phyloP scores from a whole-genome alignment of 2,329 filamentous ascomycete species.

The Verticillium tricorpus region DNA sequence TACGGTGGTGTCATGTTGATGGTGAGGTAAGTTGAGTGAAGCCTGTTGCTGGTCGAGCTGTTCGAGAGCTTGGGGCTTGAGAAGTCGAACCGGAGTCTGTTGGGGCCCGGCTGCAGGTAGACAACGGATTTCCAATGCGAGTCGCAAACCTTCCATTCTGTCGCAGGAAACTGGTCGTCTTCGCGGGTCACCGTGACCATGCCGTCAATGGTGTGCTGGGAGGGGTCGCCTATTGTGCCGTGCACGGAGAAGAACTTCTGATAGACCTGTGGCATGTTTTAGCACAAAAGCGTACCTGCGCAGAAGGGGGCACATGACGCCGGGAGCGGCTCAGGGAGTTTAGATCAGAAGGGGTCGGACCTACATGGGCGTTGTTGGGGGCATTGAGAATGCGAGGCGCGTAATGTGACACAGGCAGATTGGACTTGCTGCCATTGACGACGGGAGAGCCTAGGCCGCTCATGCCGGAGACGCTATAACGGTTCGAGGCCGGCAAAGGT shows the following conservation, averaged over 20 bases:
- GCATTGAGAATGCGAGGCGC: constrained; percentile 77
- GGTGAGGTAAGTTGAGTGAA: constrained; percentile 75
- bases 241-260: constrained; percentile 83
- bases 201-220: constrained; percentile 68
- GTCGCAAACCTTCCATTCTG: constrained; percentile 80
- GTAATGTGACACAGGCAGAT: constrained; percentile 67
- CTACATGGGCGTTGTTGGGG: constrained; percentile 78
- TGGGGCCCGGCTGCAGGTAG: constrained; percentile 87
- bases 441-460: constrained; percentile 54
- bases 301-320: not conserved
- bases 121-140: constrained; percentile 90
- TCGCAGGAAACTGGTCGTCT: constrained; percentile 79
- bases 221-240: constrained; percentile 73
- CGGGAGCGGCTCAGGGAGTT: too few relatives aligned
- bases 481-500: constrained; percentile 40
- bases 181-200: constrained; percentile 73
- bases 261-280: constrained; percentile 60
- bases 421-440: constrained; percentile 50
- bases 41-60: constrained; percentile 58
- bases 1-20: constrained; percentile 82
- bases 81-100: constrained; percentile 85
- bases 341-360: constrained; percentile 18
- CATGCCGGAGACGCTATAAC: constrained; percentile 62
- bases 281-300: not conserved
- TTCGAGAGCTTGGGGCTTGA: constrained; percentile 74